phyloP scores from a whole-genome alignment of 352 stramenopile species.

The Globisporangium polare region DNA sequence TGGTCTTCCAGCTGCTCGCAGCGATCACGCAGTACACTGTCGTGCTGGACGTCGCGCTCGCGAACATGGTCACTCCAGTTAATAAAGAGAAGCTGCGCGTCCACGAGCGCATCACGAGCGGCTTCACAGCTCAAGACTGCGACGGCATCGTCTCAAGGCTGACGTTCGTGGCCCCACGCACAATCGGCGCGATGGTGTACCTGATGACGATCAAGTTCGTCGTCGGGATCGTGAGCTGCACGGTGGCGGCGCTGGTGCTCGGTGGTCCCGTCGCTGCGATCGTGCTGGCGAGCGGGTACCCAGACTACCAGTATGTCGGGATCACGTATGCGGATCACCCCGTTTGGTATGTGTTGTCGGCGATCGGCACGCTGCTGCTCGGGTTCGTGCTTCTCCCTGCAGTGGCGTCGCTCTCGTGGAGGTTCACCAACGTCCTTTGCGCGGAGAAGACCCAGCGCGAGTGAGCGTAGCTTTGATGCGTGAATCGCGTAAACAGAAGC shows the following conservation, averaged over 20 bases:
- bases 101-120: conserved; percentile 21
- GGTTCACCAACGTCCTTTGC: conserved; percentile 12
- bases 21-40: conserved; percentile 17
- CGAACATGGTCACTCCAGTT: conserved; percentile 18
- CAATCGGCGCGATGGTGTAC: conserved; percentile 36
- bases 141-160: conserved; percentile 13
- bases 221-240: conserved; percentile 27
- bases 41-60: conserved; percentile 19
- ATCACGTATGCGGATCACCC: conserved; percentile 14
- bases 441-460: conserved; percentile 1
- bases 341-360: conserved; percentile 8
- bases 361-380: conserved; percentile 8
- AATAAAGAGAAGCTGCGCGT: conserved; percentile 15
- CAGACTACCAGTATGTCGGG: background rate
- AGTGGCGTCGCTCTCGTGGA: conserved; percentile 12
- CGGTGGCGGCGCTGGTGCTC: conserved; percentile 22
- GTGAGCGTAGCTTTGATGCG: background rate
- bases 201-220: conserved; percentile 41
- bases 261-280: conserved; percentile 29
- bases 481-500: background rate
- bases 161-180: conserved; percentile 25
- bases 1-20: conserved; percentile 30
- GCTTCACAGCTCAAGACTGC: conserved; percentile 20
- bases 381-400: conserved; percentile 2
- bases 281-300: background rate